A percentile compares a stretch with the other conserved stretches of the same genome.
phyloP scores from a whole-genome alignment of 1,139 yeast species.

The Diutina pseudorugosa region DNA sequence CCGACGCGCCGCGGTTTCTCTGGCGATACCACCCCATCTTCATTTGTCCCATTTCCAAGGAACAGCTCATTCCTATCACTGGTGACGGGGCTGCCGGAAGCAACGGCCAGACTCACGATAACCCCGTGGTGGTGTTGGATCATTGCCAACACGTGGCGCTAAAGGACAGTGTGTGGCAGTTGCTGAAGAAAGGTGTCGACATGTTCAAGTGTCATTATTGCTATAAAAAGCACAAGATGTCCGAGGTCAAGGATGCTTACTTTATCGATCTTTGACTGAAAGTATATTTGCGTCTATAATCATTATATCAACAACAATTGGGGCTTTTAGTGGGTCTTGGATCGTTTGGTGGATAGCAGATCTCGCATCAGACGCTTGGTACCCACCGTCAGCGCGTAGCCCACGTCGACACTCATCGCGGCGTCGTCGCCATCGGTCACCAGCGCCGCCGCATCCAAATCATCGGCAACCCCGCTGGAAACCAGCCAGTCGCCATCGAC shows the following conservation, averaged over 20 bases:
- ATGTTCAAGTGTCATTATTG: conserved; percentile 38
- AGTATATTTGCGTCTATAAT: background rate
- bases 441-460: conserved; percentile 7
- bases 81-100: conserved; percentile 13
- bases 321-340: background rate
- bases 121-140: conserved; percentile 34
- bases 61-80: conserved; percentile 42
- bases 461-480: conserved; percentile 28
- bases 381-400: conserved; percentile 27
- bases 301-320: no score
- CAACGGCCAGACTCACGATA: conserved; percentile 10
- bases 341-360: background rate
- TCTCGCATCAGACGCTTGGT: conserved; percentile 5
- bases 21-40: conserved; percentile 70
- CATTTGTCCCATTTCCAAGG: conserved; percentile 85
- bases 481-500: conserved; percentile 7
- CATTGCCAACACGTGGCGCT: conserved; percentile 34
- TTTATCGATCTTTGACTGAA: conserved; percentile 22
- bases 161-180: conserved; percentile 23
- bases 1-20: conserved; percentile 27
- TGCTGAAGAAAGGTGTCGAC: conserved; percentile 30
- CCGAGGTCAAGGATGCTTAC: conserved; percentile 31
- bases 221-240: conserved; percentile 31
- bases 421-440: conserved; percentile 15
- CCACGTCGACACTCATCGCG: conserved; percentile 35